Evolutionary conservation across 2,329 filamentous ascomycete genomes (phyloP), one percentile per base, ranked within the genome.

Genomic region (Dactylonectria macrodidyma): DNA sequence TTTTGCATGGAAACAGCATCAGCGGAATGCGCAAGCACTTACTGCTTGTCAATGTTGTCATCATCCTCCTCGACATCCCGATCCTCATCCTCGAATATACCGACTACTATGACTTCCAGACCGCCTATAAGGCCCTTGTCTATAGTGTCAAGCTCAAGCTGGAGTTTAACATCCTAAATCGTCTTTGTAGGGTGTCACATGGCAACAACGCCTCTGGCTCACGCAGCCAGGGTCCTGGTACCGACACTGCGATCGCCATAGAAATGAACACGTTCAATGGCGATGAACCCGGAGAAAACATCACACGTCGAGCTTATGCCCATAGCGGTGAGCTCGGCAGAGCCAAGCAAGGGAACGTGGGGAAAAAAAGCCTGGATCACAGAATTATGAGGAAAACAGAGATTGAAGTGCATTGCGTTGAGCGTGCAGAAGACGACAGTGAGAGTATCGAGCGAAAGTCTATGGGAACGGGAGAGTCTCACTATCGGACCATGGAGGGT

Each of bases 61-160:
- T 86, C 54, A 80, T 87, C 24, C 59, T 81, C 2, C 81, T 87
- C 70, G 84, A 87, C 68, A 65, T 85, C 10, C 74, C 80, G 8
- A 77, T 82, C 10, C 69, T 83, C 2, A 76, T 67, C 3, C 77
- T 82, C 30, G 77, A 83, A 62, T 82, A 77, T 66, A 71, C 78
- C 46, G 66, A 80, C 26, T 73, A 78, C 2, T 81, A 80, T 66
- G 69, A 79, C 19, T 51, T 81, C 14, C 80, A 82, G 65, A 80
- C 78, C 0, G 73, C 78, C 12, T 82, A 79, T 71, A 82, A 82
- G 65, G 74, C 75, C 0, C 75, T 80, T 33, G 78, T 80, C 5
- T 82, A 83, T 62, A 79, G 79, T 59, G 69, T 80, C 46, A 82
- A 82, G 66, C 75, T 82, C 61, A 82, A 82, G 66, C 70, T 82